A percentile compares a stretch with the other conserved stretches of the same genome.
These are phyloP conservation scores for Cladosporium sphaerospermum DNA, from an alignment of 2,329 filamentous ascomycete genomes.

Conservation along the genomic window DNA sequence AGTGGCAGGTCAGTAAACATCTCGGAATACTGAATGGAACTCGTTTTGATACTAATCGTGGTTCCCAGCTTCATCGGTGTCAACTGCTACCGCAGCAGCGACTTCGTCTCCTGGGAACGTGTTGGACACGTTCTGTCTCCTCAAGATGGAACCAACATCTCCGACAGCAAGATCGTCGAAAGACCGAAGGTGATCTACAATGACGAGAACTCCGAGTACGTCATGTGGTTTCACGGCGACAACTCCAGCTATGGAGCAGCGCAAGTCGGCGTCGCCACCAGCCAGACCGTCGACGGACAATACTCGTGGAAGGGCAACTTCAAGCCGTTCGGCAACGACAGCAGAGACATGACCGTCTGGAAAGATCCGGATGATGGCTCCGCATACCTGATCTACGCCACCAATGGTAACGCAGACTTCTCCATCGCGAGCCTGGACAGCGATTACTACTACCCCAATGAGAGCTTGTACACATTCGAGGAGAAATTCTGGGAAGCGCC, in stretches of 20 bases:
- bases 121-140: constrained; percentile 53
- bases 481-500: constrained; percentile 47
- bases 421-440: constrained; percentile 20
- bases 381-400: constrained; percentile 53
- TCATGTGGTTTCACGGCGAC: constrained; percentile 67
- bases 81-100: constrained; percentile 60
- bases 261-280: constrained; percentile 57
- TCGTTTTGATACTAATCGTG: background rate
- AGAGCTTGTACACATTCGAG: constrained; percentile 19
- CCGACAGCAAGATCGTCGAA: constrained; percentile 54
- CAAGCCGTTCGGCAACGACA: constrained; percentile 45
- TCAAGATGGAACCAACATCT: constrained; percentile 21
- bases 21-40: too few species aligned
- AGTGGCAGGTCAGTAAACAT: constrained; percentile 11
- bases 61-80: constrained; percentile 50
- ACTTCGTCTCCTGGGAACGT: constrained; percentile 60
- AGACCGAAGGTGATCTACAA: constrained; percentile 65
- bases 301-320: constrained; percentile 49
- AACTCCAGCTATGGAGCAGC: constrained; percentile 56
- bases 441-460: constrained; percentile 21
- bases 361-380: constrained; percentile 54
- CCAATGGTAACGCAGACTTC: constrained; percentile 27
- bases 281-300: constrained; percentile 53
- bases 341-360: constrained; percentile 55
- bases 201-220: constrained; percentile 55